A percentile compares a stretch with the other conserved stretches of the same genome.
Conservation (phyloP, 164 flowering plant genomes). For the Kalanchoe fedtschenkoi region DNA sequence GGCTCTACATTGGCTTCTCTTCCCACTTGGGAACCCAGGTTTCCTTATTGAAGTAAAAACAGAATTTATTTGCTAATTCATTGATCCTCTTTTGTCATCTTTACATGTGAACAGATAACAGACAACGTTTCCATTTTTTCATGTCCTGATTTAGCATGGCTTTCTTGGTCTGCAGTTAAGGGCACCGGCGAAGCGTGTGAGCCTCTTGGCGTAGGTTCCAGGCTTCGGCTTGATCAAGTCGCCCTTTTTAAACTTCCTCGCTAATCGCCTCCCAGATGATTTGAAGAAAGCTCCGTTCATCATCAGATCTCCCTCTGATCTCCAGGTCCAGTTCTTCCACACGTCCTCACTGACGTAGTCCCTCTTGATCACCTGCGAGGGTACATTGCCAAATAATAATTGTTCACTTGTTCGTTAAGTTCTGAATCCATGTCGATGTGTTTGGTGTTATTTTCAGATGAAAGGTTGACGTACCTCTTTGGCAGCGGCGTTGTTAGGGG, state of each 20-base stretch:
- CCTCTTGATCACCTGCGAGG: conserved; percentile 33
- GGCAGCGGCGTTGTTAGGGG: conserved; percentile 18
- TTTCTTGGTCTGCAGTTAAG: conserved; percentile 18
- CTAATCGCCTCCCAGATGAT: conserved; percentile 26
- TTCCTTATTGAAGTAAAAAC: not conserved
- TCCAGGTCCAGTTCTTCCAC: conserved; percentile 47
- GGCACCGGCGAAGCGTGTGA: conserved; percentile 36
- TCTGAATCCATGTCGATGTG: not conserved
- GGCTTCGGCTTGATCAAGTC: conserved; percentile 26
- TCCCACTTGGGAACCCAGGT: not conserved
- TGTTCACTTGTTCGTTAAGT: not conserved
- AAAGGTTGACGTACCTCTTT: conserved; percentile 19
- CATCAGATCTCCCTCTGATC: conserved; percentile 32
- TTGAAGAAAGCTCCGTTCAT: conserved; percentile 38
- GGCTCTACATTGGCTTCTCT: not conserved
- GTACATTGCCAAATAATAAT: too few relatives aligned
- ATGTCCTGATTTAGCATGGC: conserved; percentile 13
- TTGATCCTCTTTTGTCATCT: not conserved
- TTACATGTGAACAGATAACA: conserved; percentile 4
- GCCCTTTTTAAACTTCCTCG: not conserved
- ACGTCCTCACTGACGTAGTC: conserved; percentile 15
- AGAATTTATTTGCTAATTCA: not conserved
- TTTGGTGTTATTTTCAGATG: not conserved
- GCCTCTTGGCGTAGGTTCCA: conserved; percentile 20
- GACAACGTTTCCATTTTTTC: not conserved